Percentiles rank a stretch among this genome's conserved stretches.
These are phyloP conservation scores for Brachypodium distachyon DNA, from an alignment of 202 grass and related monocot species.

Conservation along the genomic window DNA sequence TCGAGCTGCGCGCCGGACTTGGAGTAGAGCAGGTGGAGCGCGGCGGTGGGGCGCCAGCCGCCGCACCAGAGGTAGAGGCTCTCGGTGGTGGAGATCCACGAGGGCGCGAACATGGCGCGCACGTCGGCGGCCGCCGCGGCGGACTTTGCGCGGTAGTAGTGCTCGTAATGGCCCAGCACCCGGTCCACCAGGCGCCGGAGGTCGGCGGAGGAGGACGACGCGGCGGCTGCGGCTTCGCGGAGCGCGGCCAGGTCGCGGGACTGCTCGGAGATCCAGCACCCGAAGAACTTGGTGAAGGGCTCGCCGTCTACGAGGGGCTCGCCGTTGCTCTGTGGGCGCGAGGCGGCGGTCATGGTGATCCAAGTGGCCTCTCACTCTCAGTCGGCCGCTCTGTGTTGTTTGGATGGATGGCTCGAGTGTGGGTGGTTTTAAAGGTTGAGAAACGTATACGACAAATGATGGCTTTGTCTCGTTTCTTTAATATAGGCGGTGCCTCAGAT, in stretches of 20 bases:
- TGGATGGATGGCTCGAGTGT: background rate
- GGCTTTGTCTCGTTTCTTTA: no score
- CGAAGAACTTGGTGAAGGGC: constrained; percentile 49
- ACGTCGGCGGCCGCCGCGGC: constrained; percentile 34
- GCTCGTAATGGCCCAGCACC: constrained; percentile 61
- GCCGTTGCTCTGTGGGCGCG: background rate
- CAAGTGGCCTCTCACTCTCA: background rate
- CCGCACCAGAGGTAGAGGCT: constrained; percentile 77
- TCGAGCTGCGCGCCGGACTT: constrained; percentile 71
- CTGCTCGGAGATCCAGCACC: constrained; percentile 51
- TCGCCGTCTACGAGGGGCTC: background rate
- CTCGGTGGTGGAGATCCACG: constrained; percentile 80
- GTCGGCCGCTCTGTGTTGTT: background rate
- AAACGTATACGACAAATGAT: background rate
- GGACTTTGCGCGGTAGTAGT: constrained; percentile 59
- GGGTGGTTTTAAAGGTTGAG: background rate
- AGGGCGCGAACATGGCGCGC: constrained; percentile 53
- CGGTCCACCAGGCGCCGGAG: constrained; percentile 27
- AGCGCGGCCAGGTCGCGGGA: constrained; percentile 48
- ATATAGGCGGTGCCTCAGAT: no score
- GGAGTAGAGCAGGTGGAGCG: constrained; percentile 65
- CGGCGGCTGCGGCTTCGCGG: constrained; percentile 14
- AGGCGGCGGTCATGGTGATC: constrained; percentile 3
- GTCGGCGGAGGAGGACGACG: background rate
- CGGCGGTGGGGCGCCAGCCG: constrained; percentile 66